Conservation (phyloP, 208 protist species). For the Angomonas deanei region DNA sequence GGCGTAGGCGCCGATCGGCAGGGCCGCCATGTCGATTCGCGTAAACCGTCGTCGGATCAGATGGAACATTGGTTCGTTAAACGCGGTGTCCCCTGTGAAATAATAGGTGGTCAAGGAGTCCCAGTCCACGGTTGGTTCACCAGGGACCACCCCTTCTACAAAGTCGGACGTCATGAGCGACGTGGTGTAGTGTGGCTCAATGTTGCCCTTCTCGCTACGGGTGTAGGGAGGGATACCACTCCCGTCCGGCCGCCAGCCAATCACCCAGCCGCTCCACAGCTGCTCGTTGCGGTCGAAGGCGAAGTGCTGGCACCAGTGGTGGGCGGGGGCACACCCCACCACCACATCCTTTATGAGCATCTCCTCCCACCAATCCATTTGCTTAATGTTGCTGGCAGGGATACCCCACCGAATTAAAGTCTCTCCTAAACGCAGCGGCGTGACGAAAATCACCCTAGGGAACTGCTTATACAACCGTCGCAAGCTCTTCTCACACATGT, state of each 20-base stretch:
- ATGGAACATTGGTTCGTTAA: constrained; percentile 39
- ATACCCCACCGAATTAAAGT: constrained; percentile 38
- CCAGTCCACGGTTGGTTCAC: constrained; percentile 17
- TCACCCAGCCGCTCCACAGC: constrained; percentile 68
- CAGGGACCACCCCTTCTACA: background rate
- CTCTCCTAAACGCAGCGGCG: constrained; percentile 49
- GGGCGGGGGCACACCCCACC: constrained; percentile 43
- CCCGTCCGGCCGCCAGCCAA: constrained; percentile 31
- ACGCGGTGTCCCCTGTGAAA: constrained; percentile 53
- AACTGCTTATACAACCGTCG: constrained; percentile 24
- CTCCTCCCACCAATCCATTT: constrained; percentile 52
- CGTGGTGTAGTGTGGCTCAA: background rate
- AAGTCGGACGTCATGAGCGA: background rate
- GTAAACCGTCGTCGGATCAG: constrained; percentile 40
- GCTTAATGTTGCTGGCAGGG: constrained; percentile 20
- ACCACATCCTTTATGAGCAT: constrained; percentile 27
- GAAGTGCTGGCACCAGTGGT: constrained; percentile 55
- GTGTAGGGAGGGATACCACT: background rate
- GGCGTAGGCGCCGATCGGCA: constrained; percentile 84
- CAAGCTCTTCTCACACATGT: constrained; percentile 56
- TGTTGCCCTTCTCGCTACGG: background rate
- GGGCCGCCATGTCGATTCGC: constrained; percentile 52
- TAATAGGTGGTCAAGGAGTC: constrained; percentile 37
- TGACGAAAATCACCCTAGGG: constrained; percentile 36
- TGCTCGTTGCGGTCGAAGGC: constrained; percentile 39